A percentile compares a stretch with the other conserved stretches of the same genome.
Evolutionary conservation across 768 basidiomycete genomes (phyloP).

Genomic region (Leccinellum rugosiceps): DNA sequence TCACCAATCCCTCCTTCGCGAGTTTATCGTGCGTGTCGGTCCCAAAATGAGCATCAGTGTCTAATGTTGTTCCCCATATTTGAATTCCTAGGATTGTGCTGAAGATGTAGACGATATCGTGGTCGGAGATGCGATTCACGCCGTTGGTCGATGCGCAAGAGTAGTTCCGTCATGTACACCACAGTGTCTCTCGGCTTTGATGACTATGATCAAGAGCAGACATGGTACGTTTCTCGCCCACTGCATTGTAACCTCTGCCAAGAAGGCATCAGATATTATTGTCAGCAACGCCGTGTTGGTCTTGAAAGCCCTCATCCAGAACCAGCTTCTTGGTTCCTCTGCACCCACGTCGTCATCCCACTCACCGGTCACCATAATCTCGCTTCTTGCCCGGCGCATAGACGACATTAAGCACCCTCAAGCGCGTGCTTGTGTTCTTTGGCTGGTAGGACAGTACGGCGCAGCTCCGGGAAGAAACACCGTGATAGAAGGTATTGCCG

Average conservation of each 20-base stretch:
- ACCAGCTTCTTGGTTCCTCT: conserved; percentile 44
- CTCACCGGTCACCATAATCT: conserved; percentile 65
- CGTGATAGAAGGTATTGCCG: conserved; percentile 55
- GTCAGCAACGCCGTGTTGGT: conserved; percentile 82
- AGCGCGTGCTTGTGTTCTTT: conserved; percentile 84
- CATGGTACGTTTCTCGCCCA: conserved; percentile 49
- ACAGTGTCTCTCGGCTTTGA: conserved; percentile 73
- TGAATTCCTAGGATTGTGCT: conserved; percentile 61
- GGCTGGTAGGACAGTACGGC: conserved; percentile 91
- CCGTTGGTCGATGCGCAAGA: conserved; percentile 73
- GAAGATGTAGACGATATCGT: conserved; percentile 74
- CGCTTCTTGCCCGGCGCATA: conserved; percentile 70
- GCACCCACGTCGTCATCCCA: conserved; percentile 25
- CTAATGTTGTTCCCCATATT: neutral
- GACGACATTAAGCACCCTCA: conserved; percentile 77
- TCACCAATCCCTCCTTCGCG: conserved; percentile 67
- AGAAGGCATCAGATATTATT: conserved; percentile 54
- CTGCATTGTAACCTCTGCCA: neutral
- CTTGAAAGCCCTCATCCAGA: conserved; percentile 80
- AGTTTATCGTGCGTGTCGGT: conserved; percentile 68
- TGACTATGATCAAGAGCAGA: conserved; percentile 73
- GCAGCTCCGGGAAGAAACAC: conserved; percentile 33
- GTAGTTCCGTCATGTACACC: conserved; percentile 64
- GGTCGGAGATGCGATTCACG: conserved; percentile 69
- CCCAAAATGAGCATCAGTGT: neutral